Evolutionary conservation across 2,329 filamentous ascomycete genomes (phyloP), one percentile per base, ranked within the genome.

Genomic region (Amylocarpus encephaloides): DNA sequence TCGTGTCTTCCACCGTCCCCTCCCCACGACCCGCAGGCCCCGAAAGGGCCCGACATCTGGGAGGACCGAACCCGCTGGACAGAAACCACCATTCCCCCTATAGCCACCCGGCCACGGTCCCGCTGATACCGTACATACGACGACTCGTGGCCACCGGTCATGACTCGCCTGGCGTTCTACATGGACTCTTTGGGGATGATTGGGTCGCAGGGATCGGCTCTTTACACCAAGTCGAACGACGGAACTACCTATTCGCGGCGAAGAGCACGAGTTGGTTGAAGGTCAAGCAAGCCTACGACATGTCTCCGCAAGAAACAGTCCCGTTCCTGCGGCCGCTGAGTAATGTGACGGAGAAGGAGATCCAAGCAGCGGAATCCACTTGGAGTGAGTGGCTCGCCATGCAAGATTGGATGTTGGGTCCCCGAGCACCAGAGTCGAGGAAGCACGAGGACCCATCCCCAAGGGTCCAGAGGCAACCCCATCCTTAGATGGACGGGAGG

Each of bases 331-430:
- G 83, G 58, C 90, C 92, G 4, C 71, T 96, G n/a, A 83, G 86
- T 61, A 80, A 83, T 48, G 82, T 86, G 1, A 79, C 81, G 6
- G 82, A 92, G 62, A 79, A 81, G 18, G 93, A 97, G 71, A 88
- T 97, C 54, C 79, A 87, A 55, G 79, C 74, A 12, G 91, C 91
- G 0, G 92, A 97, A 70, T 78, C 79, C 54, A 83, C 78, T 52
- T 98, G 93, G 93, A 94, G 89, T 65, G 85, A 92, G 62, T 97
- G 92, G 92, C 72, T 96, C 30, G 88, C 88, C 11, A 94, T 96
- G 88, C 89, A 95, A 68, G 92, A 96, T 68, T 97, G 92, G 92
- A 95, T 95, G 90, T 73, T 96, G n/a, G 91, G 91, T 2, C 86
- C 88, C 1, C 53, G 62, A 33, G 50, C 50, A 15, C 58, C 56